Conservation (phyloP, 768 basidiomycete genomes). For the Lactarius vividus region DNA sequence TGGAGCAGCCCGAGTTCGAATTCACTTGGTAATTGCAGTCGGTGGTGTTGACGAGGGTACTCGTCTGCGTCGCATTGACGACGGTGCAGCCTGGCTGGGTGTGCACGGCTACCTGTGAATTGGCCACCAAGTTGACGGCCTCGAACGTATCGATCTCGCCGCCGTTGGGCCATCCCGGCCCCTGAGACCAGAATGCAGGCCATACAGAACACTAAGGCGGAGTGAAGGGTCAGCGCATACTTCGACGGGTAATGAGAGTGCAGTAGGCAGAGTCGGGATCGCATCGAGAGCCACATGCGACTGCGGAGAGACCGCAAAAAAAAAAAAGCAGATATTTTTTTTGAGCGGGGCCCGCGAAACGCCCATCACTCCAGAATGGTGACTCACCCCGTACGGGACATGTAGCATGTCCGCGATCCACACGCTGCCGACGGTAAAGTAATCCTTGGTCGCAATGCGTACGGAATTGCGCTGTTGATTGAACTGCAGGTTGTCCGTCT, state of each 20-base stretch:
- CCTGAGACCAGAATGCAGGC: constrained; percentile 62
- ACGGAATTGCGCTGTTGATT: constrained; percentile 66
- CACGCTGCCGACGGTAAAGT: constrained; percentile 56
- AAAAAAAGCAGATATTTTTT: background rate
- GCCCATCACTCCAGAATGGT: background rate
- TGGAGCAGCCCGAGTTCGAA: constrained; percentile 62
- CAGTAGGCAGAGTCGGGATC: background rate
- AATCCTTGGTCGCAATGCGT: constrained; percentile 56
- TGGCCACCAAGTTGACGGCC: constrained; percentile 64
- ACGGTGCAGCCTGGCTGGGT: constrained; percentile 60
- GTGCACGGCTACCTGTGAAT: constrained; percentile 74
- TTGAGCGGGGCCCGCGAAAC: background rate
- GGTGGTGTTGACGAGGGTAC: constrained; percentile 52
- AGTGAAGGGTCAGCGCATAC: background rate
- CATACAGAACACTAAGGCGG: constrained; percentile 60
- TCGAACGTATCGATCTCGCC: constrained; percentile 74
- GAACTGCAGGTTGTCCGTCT: constrained; percentile 42
- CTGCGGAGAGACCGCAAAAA: background rate
- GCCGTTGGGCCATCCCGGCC: constrained; percentile 58
- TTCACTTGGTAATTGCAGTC: constrained; percentile 59
- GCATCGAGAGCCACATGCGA: background rate
- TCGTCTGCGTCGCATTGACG: constrained; percentile 47
- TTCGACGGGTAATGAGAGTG: no score
- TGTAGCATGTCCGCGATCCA: constrained; percentile 66
- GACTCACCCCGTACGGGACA: constrained; percentile 58